Evolutionary conservation across 2,329 filamentous ascomycete species (phyloP).

Genomic region (Pseudogymnoascus sp.): DNA sequence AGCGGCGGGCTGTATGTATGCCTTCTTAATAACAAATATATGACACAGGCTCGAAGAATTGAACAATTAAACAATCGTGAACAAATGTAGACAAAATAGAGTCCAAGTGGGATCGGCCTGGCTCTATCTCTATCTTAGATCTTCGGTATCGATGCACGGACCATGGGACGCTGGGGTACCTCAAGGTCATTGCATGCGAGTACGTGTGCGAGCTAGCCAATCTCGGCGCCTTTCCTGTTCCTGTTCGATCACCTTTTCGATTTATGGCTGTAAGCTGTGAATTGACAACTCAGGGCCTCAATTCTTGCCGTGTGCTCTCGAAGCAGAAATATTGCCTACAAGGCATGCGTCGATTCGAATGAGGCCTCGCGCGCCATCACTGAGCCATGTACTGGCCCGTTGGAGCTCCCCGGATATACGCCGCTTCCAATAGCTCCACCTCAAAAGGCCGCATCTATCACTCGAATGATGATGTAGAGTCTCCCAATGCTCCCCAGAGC

Average conservation of each 20-base stretch:
- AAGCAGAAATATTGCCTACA: conserved; percentile 17
- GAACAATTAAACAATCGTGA: background rate
- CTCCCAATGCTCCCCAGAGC: conserved; percentile 29
- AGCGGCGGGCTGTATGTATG: background rate
- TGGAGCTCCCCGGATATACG: conserved; percentile 75
- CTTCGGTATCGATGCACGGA: background rate
- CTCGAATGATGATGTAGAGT: conserved; percentile 53
- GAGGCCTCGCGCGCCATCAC: conserved; percentile 24
- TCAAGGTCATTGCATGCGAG: conserved; percentile 1
- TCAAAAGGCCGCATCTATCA: conserved; percentile 42
- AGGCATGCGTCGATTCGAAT: conserved; percentile 28
- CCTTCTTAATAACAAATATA: background rate
- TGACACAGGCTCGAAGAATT: background rate
- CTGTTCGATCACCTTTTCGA: background rate
- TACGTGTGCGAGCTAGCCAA: conserved; percentile 1
- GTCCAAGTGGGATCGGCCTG: background rate
- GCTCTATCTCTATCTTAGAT: conserved; percentile 4
- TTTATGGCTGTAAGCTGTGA: conserved; percentile 2
- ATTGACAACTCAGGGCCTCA: background rate
- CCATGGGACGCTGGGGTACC: background rate
- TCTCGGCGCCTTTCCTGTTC: background rate
- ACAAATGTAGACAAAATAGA: conserved; percentile 4
- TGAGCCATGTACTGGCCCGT: conserved; percentile 82
- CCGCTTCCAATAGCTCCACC: conserved; percentile 60
- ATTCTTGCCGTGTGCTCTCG: conserved; percentile 4